Conservation (phyloP, 2,329 filamentous ascomycete genomes). For the Paramyrothecium sp. region DNA sequence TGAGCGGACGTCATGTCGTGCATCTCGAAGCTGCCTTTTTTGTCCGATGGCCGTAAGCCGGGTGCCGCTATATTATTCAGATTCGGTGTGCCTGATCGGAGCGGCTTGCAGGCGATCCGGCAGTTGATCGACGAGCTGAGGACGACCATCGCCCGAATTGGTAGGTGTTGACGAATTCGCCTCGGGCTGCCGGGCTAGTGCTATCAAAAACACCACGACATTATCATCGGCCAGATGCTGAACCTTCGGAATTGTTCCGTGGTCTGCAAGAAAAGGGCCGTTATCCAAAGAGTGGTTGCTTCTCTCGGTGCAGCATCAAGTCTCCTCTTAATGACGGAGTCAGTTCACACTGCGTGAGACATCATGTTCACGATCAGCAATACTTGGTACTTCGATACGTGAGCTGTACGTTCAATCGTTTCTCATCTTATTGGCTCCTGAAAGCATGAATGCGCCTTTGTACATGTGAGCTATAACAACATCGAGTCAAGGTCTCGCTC, state of each 20-base stretch:
- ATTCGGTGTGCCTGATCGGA: background rate
- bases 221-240: no score
- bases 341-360: no score
- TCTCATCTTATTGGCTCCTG: no score
- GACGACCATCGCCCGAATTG: background rate
- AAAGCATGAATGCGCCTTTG: background rate
- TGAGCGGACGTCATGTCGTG: background rate
- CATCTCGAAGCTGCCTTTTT: no score
- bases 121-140: background rate
- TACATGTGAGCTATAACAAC: background rate
- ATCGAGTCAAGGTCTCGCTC: background rate
- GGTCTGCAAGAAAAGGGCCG: no score
- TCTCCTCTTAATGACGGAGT: no score
- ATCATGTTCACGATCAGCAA: no score
- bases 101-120: background rate
- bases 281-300: no score
- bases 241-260: no score
- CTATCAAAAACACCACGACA: no score
- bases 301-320: no score
- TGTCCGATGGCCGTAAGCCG: background rate
- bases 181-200: background rate
- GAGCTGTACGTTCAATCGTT: background rate
- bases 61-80: background rate
- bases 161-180: background rate
- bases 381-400: no score